Percentiles rank a stretch among this genome's conserved stretches.
These are phyloP conservation scores for Calonectria pseudoturangicola DNA, from an alignment of 2,329 filamentous ascomycete genomes.

Conservation along the genomic window DNA sequence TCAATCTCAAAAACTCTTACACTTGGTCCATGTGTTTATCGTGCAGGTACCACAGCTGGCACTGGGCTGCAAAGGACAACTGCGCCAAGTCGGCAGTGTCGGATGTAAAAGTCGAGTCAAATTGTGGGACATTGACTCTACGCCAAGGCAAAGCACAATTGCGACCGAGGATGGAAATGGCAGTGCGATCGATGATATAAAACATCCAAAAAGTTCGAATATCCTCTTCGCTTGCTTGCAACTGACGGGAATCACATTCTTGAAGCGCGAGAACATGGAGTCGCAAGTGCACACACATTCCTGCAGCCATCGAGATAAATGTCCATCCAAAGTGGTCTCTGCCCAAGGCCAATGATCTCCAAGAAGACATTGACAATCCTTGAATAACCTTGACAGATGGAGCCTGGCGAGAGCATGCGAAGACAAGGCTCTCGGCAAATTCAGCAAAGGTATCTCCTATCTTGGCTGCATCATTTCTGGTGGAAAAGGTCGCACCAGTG, in stretches of 20 bases:
- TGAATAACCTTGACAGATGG: conserved; percentile 24
- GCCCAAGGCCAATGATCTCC: conserved; percentile 4
- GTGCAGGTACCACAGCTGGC: conserved; percentile 14
- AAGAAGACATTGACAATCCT: conserved; percentile 25
- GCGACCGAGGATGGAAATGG: conserved; percentile 6
- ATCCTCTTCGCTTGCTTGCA: conserved; percentile 22
- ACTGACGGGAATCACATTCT: conserved; percentile 22
- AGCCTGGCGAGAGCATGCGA: conserved; percentile 8
- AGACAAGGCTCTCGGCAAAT: conserved; percentile 11
- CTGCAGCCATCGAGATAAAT: conserved; percentile 30
- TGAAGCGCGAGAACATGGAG: conserved; percentile 17
- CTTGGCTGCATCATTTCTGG: not conserved
- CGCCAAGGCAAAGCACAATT: conserved; percentile 28
- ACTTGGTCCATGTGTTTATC: conserved; percentile 26
- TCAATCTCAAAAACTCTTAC: not conserved
- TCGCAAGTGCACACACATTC: conserved; percentile 21
- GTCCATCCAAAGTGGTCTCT: conserved; percentile 27
- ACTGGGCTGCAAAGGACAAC: conserved; percentile 16
- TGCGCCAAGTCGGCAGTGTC: conserved; percentile 14
- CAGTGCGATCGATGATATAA: conserved; percentile 27
- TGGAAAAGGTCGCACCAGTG: conserved; percentile 21
- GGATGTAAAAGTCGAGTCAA: conserved; percentile 19
- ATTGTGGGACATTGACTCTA: conserved; percentile 23
- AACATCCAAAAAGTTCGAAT: conserved; percentile 28
- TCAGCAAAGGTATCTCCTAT: conserved; percentile 16